These are phyloP conservation scores for Phytophthora multivora DNA, from an alignment of 352 stramenopile genomes.

Conservation along the genomic window DNA sequence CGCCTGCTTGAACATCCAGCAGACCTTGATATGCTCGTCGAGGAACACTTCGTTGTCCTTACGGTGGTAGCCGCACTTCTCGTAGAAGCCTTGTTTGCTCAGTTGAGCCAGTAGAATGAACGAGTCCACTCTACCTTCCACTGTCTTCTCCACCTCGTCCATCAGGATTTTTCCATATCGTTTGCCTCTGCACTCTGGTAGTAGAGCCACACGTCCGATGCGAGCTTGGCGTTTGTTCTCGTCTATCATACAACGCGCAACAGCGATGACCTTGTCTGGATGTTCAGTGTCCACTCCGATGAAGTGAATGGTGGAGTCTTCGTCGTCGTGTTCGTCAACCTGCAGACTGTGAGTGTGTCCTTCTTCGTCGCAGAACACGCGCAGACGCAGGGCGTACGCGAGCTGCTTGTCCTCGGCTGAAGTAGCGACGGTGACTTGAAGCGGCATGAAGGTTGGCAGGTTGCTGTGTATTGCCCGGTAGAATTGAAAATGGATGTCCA, in stretches of 20 bases:
- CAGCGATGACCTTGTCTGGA: constrained; percentile 2
- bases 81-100: constrained; percentile 7
- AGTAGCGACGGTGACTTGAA: too few species aligned
- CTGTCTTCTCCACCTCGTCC: constrained; percentile 5
- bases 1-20: constrained; percentile 4
- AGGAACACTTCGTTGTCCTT: constrained; percentile 8
- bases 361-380: constrained; percentile 5
- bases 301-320: constrained; percentile 7
- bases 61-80: constrained; percentile 2
- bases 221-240: constrained; percentile 2
- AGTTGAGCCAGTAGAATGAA: constrained; percentile 6
- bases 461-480: not conserved
- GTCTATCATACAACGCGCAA: constrained; percentile 4
- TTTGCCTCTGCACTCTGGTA: constrained; percentile 4
- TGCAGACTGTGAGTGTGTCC: constrained; percentile 3
- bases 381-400: constrained; percentile 3
- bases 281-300: constrained; percentile 6
- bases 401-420: constrained; percentile 3
- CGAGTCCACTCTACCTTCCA: constrained; percentile 1
- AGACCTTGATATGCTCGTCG: constrained; percentile 12
- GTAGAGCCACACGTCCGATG: constrained; percentile 8
- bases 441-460: not conserved
- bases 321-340: constrained; percentile 5
- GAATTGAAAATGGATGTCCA: constrained; percentile 5
- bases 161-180: constrained; percentile 3